Evolutionary conservation across 768 basidiomycete genomes (phyloP).

Genomic region (Trametes coccinea): DNA sequence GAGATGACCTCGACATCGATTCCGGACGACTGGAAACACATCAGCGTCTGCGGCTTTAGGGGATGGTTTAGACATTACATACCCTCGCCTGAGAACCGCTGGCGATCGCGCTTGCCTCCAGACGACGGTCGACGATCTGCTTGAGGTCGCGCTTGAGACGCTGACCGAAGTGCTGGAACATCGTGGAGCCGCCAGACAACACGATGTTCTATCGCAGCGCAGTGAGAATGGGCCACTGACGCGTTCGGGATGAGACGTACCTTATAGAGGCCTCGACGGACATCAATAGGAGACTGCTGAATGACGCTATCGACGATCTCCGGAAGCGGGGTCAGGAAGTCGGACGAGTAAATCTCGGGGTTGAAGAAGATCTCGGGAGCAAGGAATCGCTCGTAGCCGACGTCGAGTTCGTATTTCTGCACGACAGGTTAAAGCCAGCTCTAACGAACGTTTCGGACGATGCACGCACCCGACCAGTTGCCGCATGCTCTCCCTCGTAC

Average conservation of each 20-base stretch:
- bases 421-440: neutral
- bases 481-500: conserved; percentile 91
- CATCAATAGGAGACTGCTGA: conserved; percentile 94
- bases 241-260: conserved; percentile 37
- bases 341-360: conserved; percentile 96
- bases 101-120: conserved; percentile 72
- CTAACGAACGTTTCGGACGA: neutral
- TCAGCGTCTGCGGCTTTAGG: neutral
- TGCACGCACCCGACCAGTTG: conserved; percentile 78
- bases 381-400: conserved; percentile 98
- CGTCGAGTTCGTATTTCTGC: conserved; percentile 87
- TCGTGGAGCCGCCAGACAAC: conserved; percentile 94
- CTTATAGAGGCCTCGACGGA: conserved; percentile 95
- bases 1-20: conserved; percentile 98
- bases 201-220: conserved; percentile 78
- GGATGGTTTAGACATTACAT: conserved; percentile 21
- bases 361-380: conserved; percentile 99
- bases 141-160: conserved; percentile 95
- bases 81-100: conserved; percentile 81
- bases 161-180: conserved; percentile 99
- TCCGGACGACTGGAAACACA: conserved; percentile 72
- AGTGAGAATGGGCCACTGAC: neutral
- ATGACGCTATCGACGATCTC: conserved; percentile 97
- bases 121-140: conserved; percentile 87
- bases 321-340: conserved; percentile 95